Conservation (phyloP, 148 eudicot species). For the Polygonum aviculare region DNA sequence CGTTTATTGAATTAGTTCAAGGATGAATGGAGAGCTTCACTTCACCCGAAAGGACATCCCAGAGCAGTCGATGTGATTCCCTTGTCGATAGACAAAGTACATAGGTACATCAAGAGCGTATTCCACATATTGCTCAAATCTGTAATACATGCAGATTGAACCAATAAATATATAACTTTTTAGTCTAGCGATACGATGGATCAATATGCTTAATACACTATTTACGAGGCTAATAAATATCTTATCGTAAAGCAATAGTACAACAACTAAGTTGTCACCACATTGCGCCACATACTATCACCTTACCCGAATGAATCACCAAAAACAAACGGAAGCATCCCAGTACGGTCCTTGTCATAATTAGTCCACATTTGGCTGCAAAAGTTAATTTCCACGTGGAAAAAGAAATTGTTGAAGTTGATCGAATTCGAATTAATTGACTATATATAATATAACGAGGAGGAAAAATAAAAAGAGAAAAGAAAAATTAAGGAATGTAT, state of each 20-base stretch:
- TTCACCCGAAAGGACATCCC: conserved; percentile 89
- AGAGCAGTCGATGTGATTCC: conserved; percentile 73
- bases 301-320: conserved; percentile 86
- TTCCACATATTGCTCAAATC: conserved; percentile 94
- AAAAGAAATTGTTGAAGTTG: background rate
- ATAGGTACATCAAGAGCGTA: conserved; percentile 97
- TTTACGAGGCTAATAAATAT: background rate
- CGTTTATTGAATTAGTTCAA: background rate
- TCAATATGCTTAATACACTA: no score
- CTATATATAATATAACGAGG: no score
- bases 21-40: conserved; percentile 7
- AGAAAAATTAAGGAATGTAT: no score
- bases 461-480: no score
- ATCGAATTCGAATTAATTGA: no score
- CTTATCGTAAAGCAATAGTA: no score
- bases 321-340: conserved; percentile 96
- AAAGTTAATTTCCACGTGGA: no score
- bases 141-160: conserved; percentile 20
- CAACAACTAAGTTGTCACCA: no score
- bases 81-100: conserved; percentile 83
- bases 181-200: background rate
- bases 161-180: background rate
- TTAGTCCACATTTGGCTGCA: conserved; percentile 87
- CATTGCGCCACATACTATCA: no score
- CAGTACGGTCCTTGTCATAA: conserved; percentile 73